Evolutionary conservation across 2,329 filamentous ascomycete genomes (phyloP), one percentile per base, ranked within the genome.

Genomic region (Cladosporium cucumerinum): DNA sequence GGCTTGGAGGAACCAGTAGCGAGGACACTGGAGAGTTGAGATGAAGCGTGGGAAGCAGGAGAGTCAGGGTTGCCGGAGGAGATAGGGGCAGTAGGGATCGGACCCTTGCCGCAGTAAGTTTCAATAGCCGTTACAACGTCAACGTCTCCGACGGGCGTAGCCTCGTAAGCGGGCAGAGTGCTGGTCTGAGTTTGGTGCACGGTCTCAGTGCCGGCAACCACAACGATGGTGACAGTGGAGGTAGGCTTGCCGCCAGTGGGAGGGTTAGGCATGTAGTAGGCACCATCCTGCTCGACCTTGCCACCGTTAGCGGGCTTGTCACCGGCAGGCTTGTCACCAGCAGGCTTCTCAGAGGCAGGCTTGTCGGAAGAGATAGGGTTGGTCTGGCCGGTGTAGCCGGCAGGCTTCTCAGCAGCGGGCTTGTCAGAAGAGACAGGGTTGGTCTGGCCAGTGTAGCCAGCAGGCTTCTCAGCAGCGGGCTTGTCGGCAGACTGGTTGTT

Each of bases 101-200:
- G 54, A 43, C 54, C 62, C 46, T 58, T 64, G 25, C 62, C 62
- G 62, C 54, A 59, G 62, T 64, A 64, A 16, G 62, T 64, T 32
- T 64, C 62, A 39, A 46, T 59, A 23, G 39, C 39, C 26, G 62
- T 64, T 26, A 54, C 60, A 26, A 62, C 55, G 49, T 62, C 60
- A 36, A 62, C 60, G 60, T 62, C 49, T 25, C 34, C 60, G 39
- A 49, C 46, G 25, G 54, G 55, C 28, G 54, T 39, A 18, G 43
- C 54, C 11, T 23, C 54, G 30, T 43, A 30, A 32, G 21, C 54
- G 28, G 54, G 58, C 23, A n/a, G 11, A 23, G 62, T 59, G 39
- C 6, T 11, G 26, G 61, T 64, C 54, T 51, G 16, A 30, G 62
- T 62, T 32, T 46, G 18, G 48, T 36, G 32, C n/a, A 43, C 34